A percentile compares a stretch with the other conserved stretches of the same genome.
These are phyloP conservation scores for Pyrus bretschneideri DNA, from an alignment of 306 rosid species.

Conservation along the genomic window DNA sequence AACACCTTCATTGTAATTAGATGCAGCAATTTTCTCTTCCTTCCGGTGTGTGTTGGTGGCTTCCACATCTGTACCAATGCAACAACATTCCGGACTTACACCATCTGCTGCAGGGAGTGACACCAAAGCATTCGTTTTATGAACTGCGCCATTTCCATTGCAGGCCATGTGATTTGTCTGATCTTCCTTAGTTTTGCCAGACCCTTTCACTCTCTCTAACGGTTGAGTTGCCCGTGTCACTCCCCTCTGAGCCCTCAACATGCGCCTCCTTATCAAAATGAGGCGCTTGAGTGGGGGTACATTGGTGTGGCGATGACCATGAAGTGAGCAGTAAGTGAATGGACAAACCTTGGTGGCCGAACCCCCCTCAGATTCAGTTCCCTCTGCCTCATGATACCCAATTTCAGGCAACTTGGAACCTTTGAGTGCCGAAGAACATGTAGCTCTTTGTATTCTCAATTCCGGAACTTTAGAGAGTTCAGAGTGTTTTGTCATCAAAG, in stretches of 20 bases:
- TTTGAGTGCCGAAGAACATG: conserved; percentile 75
- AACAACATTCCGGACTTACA: not conserved
- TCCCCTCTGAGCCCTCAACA: conserved; percentile 40
- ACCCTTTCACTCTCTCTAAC: conserved; percentile 17
- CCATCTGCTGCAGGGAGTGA: not conserved
- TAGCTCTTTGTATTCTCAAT: conserved; percentile 46
- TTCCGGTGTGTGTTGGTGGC: not conserved
- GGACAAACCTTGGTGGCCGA: conserved; percentile 48
- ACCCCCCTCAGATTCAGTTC: conserved; percentile 31
- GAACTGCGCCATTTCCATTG: conserved; percentile 15
- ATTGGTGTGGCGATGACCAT: conserved; percentile 53
- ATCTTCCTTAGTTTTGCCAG: conserved; percentile 40
- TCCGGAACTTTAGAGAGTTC: conserved; percentile 26
- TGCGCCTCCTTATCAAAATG: conserved; percentile 61
- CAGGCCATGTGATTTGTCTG: conserved; percentile 21
- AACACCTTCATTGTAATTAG: conserved; percentile 10
- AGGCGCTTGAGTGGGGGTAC: conserved; percentile 62
- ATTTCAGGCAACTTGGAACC: conserved; percentile 50
- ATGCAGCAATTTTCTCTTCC: conserved; percentile 3
- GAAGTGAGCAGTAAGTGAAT: conserved; percentile 79
- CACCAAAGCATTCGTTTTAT: conserved; percentile 7
- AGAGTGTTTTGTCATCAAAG: conserved; percentile 20
- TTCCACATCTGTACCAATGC: not conserved
- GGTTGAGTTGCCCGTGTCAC: conserved; percentile 28
- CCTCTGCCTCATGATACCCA: conserved; percentile 33